Percentiles rank a stretch among this genome's conserved stretches.
Evolutionary conservation across 345 rosid genomes (phyloP).

Genomic region (Salix purpurea): DNA sequence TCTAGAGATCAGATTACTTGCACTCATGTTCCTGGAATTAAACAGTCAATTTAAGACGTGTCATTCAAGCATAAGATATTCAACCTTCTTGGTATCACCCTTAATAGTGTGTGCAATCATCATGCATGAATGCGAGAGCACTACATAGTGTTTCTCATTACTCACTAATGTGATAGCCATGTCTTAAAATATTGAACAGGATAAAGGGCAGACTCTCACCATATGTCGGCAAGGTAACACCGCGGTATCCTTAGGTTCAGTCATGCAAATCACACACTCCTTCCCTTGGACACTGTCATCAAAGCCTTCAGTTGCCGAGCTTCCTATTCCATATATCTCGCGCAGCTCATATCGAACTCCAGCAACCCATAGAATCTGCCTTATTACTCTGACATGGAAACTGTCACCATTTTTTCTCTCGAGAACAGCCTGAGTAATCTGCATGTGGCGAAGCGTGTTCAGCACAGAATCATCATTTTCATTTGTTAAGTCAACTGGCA

Average conservation of each 20-base stretch:
- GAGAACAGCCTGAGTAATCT: conserved; percentile 69
- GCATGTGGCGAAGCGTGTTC: conserved; percentile 51
- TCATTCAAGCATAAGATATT: conserved; percentile 1
- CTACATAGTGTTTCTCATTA: background rate
- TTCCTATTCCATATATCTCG: conserved; percentile 73
- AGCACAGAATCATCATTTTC: conserved; percentile 26
- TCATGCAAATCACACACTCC: conserved; percentile 94
- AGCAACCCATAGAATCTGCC: conserved; percentile 79
- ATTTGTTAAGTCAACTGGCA: conserved; percentile 22
- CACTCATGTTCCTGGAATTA: background rate
- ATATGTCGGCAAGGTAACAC: conserved; percentile 86
- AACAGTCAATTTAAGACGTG: background rate
- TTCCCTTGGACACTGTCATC: conserved; percentile 57
- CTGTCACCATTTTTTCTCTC: conserved; percentile 44
- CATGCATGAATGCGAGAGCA: background rate
- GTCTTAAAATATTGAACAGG: background rate
- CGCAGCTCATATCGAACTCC: conserved; percentile 72
- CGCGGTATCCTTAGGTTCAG: conserved; percentile 84
- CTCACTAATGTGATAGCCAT: background rate
- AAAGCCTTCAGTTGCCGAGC: conserved; percentile 47
- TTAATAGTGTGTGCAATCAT: background rate
- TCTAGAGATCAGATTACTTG: background rate
- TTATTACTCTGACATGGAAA: conserved; percentile 66
- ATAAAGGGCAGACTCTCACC: conserved; percentile 42
- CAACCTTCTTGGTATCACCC: background rate